phyloP scores from a whole-genome alignment of 768 basidiomycete genomes.

The Rhodotorula diobovata region DNA sequence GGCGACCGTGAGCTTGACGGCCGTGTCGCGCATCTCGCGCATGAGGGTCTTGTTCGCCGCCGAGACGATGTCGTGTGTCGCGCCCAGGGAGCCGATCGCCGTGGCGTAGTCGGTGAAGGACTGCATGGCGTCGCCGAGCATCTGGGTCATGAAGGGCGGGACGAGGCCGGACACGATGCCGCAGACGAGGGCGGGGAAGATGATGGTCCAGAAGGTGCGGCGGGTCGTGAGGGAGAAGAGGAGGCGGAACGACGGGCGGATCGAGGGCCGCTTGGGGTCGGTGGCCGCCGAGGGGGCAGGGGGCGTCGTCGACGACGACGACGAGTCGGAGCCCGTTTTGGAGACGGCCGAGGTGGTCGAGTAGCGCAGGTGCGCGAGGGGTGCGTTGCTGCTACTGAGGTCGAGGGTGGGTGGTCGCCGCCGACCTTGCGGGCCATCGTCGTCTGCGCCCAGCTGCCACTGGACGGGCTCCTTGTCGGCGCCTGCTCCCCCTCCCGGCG shows the following conservation, averaged over 20 bases:
- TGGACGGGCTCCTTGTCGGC: neutral
- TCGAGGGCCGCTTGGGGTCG: neutral
- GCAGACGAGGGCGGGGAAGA: constrained; percentile 59
- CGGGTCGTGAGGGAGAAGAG: constrained; percentile 32
- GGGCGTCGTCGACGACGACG: neutral
- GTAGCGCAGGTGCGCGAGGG: constrained; percentile 15
- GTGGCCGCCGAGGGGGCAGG: neutral
- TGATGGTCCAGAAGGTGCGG: constrained; percentile 4
- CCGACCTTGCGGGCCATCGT: neutral
- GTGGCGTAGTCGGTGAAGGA: constrained; percentile 62
- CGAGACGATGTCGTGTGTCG: neutral
- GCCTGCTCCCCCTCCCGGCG: neutral
- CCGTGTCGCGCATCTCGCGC: constrained; percentile 37
- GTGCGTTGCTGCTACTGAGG: neutral
- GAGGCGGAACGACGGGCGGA: constrained; percentile 19
- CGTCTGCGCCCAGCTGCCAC: neutral
- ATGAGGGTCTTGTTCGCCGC: constrained; percentile 22
- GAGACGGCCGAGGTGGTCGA: constrained; percentile 1
- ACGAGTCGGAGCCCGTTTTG: neutral
- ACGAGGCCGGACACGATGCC: constrained; percentile 65
- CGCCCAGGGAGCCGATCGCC: constrained; percentile 36
- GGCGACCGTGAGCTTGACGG: constrained; percentile 54
- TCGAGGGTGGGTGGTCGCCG: constrained; percentile 14
- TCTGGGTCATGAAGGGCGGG: constrained; percentile 78
- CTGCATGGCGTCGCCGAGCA: constrained; percentile 72